These are phyloP conservation scores for Scorias spongiosa DNA, from an alignment of 2,329 filamentous ascomycete genomes.

Conservation along the genomic window DNA sequence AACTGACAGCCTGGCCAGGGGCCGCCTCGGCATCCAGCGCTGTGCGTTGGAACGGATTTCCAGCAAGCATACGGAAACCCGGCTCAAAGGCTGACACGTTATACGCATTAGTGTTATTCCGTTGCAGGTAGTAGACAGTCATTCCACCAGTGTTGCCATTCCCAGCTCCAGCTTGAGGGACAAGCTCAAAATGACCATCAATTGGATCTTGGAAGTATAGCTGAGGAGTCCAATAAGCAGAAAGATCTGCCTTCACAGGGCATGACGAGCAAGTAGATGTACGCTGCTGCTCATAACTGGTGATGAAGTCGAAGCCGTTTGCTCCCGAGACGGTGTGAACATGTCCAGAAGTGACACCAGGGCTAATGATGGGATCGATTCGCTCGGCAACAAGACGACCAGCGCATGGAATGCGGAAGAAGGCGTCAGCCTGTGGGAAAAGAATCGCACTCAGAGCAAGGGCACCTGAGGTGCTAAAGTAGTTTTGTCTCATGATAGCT, in stretches of 20 bases:
- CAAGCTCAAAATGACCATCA: slow-evolving; percentile 28
- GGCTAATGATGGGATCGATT: slow-evolving; percentile 53
- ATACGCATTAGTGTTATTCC: slow-evolving; percentile 42
- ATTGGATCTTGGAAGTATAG: slow-evolving; percentile 22
- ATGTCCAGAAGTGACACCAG: slow-evolving; percentile 44
- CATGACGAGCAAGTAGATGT: slow-evolving; percentile 52
- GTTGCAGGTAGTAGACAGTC: slow-evolving; percentile 55
- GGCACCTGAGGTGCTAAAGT: slow-evolving; percentile 1
- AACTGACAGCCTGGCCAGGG: slow-evolving; percentile 36
- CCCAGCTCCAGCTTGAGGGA: slow-evolving; percentile 40
- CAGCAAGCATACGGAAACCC: slow-evolving; percentile 58
- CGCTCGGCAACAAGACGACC: slow-evolving; percentile 45
- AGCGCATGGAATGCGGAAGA: slow-evolving; percentile 55
- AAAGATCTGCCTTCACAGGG: slow-evolving; percentile 21
- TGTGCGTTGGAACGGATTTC: slow-evolving; percentile 43
- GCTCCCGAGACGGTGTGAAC: slow-evolving; percentile 59
- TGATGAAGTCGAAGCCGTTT: slow-evolving; percentile 48
- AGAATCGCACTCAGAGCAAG: slow-evolving; percentile 17
- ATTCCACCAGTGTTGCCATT: slow-evolving; percentile 39
- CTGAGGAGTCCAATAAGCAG: slow-evolving; percentile 23
- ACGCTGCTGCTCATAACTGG: slow-evolving; percentile 44
- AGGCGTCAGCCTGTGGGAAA: slow-evolving; percentile 39
- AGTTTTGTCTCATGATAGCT: slow-evolving; percentile 1
- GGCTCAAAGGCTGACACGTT: slow-evolving; percentile 49
- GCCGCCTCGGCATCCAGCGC: slow-evolving; percentile 38